These are phyloP conservation scores for Syncephalis fuscata DNA, from an alignment of 371 early-diverging fungal species.

Conservation along the genomic window DNA sequence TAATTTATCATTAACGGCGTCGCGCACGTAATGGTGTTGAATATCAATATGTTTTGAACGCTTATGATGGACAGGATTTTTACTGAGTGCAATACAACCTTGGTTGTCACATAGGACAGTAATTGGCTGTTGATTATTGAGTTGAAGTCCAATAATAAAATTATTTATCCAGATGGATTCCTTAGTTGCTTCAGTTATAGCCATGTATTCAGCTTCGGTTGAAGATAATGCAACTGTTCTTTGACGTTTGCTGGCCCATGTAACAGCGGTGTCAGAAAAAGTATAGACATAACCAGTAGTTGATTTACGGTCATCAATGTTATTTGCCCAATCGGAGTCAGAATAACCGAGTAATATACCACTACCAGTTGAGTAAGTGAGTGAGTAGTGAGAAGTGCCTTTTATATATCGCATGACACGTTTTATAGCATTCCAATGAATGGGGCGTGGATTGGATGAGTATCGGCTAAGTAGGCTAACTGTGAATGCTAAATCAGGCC, in stretches of 20 bases:
- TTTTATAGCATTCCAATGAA: conserved; percentile 1
- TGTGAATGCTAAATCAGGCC: conserved; percentile 4
- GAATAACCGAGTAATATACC: conserved; percentile 1
- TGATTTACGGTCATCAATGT: conserved; percentile 4
- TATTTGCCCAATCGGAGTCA: conserved; percentile 3
- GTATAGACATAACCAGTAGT: conserved; percentile 6
- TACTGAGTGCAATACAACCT: neutral
- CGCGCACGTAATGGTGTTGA: conserved; percentile 2
- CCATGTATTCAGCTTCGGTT: conserved; percentile 10
- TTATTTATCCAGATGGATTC: conserved; percentile 5
- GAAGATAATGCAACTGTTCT: conserved; percentile 5
- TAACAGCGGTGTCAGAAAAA: conserved; percentile 3
- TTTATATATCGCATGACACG: conserved; percentile 3
- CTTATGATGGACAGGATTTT: neutral
- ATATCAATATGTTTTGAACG: neutral
- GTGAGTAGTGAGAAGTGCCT: too few relatives aligned
- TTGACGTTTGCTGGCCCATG: conserved; percentile 6
- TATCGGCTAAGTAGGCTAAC: conserved; percentile 3
- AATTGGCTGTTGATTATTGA: neutral
- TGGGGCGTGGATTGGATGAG: neutral
- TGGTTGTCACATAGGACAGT: neutral
- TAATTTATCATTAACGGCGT: neutral
- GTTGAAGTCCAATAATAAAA: neutral
- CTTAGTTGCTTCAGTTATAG: neutral
- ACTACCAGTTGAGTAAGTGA: neutral